Percentiles rank a stretch among this genome's conserved stretches.
phyloP scores from a whole-genome alignment of 2,329 filamentous ascomycete species.

The Akanthomyces lecanii region DNA sequence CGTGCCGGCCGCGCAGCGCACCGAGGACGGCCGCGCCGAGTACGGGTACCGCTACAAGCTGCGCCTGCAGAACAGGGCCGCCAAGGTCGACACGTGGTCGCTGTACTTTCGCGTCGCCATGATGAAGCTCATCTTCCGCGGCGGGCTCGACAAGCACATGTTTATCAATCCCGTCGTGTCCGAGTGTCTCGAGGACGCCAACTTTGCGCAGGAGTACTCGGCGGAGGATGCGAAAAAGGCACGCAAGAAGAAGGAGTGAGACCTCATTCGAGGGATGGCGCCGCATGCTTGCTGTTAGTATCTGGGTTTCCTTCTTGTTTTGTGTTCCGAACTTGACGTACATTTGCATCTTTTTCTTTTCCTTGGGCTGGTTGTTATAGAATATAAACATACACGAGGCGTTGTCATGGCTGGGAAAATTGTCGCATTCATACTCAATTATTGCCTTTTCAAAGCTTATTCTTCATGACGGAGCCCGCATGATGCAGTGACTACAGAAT shows the following conservation, averaged over 20 bases:
- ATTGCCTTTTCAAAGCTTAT: background rate
- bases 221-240: constrained; percentile 10
- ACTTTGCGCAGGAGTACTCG: constrained; percentile 24
- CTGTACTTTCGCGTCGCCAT: constrained; percentile 45
- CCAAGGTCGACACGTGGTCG: constrained; percentile 49
- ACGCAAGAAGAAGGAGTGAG: constrained; percentile 12
- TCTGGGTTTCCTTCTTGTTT: background rate
- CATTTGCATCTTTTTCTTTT: background rate
- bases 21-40: constrained; percentile 41
- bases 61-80: constrained; percentile 41
- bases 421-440: background rate
- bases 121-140: constrained; percentile 45
- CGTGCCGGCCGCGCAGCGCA: constrained; percentile 37
- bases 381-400: constrained; percentile 13
- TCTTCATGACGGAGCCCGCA: background rate
- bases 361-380: background rate
- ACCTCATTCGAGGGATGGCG: background rate
- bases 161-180: constrained; percentile 36
- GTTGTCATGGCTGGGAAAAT: constrained; percentile 8
- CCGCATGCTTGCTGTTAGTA: background rate
- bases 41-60: constrained; percentile 51
- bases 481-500: background rate
- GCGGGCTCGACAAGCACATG: constrained; percentile 39
- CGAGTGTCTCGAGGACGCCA: constrained; percentile 36
- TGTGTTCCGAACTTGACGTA: background rate